Conservation (phyloP, 768 basidiomycete genomes). For the Coprinopsis sp. region DNA sequence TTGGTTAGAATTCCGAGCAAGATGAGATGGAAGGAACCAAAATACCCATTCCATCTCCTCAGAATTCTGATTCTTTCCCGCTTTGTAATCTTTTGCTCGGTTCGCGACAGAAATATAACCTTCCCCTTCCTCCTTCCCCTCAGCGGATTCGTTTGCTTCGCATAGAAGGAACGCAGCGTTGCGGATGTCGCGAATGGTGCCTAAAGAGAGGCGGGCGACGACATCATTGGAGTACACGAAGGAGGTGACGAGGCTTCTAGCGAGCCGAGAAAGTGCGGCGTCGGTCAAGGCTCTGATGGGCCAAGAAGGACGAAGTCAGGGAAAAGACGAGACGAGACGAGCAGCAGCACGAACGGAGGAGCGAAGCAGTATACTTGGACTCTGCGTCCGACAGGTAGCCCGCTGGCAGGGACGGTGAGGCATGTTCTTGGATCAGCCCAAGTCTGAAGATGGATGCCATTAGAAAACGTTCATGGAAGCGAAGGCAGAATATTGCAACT, state of each 20-base stretch:
- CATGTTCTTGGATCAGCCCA: conserved; percentile 84
- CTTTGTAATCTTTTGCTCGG: conserved; percentile 57
- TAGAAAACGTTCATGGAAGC: not conserved
- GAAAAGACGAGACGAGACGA: not conserved
- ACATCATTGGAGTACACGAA: conserved; percentile 83
- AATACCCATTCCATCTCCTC: conserved; percentile 57
- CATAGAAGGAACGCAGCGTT: conserved; percentile 79
- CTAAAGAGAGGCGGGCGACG: conserved; percentile 73
- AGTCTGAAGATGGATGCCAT: conserved; percentile 43
- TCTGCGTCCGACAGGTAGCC: conserved; percentile 59
- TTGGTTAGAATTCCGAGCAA: conserved; percentile 4
- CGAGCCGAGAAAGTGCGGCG: conserved; percentile 52
- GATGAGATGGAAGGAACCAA: conserved; percentile 3
- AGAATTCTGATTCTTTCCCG: conserved; percentile 43
- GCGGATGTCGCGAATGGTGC: conserved; percentile 69
- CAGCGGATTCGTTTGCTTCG: conserved; percentile 46
- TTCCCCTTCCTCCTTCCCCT: conserved; percentile 37
- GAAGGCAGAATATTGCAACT: conserved; percentile 18
- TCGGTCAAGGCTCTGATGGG: conserved; percentile 55
- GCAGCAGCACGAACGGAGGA: conserved; percentile 54
- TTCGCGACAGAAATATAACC: conserved; percentile 48
- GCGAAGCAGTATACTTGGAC: conserved; percentile 78
- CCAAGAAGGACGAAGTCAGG: not conserved
- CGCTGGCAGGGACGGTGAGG: conserved; percentile 61
- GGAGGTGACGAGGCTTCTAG: conserved; percentile 63